Conservation (phyloP, 1,139 yeast genomes). For the Insectozyma bohioensis region DNA sequence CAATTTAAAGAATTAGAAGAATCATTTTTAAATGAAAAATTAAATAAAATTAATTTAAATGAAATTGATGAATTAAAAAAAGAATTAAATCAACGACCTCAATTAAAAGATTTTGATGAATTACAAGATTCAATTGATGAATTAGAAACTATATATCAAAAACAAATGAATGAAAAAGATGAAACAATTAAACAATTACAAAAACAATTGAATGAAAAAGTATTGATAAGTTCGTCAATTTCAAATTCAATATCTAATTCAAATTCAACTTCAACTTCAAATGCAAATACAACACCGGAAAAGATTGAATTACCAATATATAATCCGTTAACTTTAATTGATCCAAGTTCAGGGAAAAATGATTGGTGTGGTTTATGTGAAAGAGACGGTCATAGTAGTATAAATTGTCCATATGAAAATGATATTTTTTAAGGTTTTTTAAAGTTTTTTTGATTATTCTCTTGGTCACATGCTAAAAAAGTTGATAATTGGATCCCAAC, state of each 20-base stretch:
- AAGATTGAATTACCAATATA: slow-evolving; percentile 45
- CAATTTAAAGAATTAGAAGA: slow-evolving; percentile 4
- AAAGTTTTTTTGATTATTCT: slow-evolving; percentile 1
- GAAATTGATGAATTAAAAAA: slow-evolving; percentile 17
- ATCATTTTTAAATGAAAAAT: slow-evolving; percentile 6
- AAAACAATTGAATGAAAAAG: slow-evolving; percentile 29
- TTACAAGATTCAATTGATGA: slow-evolving; percentile 33
- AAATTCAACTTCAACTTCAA: no score
- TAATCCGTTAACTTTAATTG: slow-evolving; percentile 49
- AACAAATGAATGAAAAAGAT: slow-evolving; percentile 29
- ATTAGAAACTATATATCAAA: slow-evolving; percentile 30
- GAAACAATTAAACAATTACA: slow-evolving; percentile 27
- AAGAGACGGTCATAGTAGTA: slow-evolving; percentile 80
- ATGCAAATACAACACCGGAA: no score
- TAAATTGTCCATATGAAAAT: slow-evolving; percentile 84
- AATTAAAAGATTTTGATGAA: slow-evolving; percentile 31
- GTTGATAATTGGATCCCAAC: no score
- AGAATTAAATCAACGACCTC: slow-evolving; percentile 29
- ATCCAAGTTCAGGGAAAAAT: slow-evolving; percentile 71
- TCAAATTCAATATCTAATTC: no score
- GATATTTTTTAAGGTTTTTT: slow-evolving; percentile 26
- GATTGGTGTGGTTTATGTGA: slow-evolving; percentile 95
- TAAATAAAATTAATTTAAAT: slow-evolving; percentile 16
- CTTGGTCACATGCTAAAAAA: slow-evolving; percentile 2
- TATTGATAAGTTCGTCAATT: no score